Conservation (phyloP, 2,329 filamentous ascomycete genomes). For the Huntiella bhutanensis region DNA sequence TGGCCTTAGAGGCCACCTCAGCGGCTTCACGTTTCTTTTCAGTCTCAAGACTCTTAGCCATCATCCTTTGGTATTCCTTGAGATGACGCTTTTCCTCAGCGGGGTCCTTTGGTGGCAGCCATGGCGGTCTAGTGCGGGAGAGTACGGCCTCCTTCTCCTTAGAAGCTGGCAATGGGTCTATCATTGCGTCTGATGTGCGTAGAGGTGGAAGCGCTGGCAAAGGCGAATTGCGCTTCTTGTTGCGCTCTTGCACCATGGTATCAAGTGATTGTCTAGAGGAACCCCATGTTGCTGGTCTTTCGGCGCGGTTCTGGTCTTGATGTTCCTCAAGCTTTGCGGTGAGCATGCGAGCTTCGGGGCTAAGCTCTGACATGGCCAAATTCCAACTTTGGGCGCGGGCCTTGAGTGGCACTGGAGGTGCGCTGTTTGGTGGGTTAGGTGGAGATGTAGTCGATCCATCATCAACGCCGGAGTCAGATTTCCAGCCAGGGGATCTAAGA, state of each 20-base stretch:
- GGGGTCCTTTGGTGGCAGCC: slow-evolving; percentile 73
- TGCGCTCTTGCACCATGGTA: slow-evolving; percentile 12
- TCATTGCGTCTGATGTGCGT: slow-evolving; percentile 59
- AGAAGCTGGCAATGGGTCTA: slow-evolving; percentile 65
- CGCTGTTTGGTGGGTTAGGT: slow-evolving; percentile 14
- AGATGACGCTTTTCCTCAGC: slow-evolving; percentile 81
- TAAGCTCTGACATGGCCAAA: slow-evolving; percentile 47
- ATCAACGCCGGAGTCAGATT: slow-evolving; percentile 24
- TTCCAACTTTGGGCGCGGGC: slow-evolving; percentile 57
- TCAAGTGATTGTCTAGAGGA: slow-evolving; percentile 12
- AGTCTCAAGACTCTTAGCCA: slow-evolving; percentile 42
- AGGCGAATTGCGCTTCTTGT: slow-evolving; percentile 23
- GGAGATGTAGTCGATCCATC: slow-evolving; percentile 11
- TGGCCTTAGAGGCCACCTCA: slow-evolving; percentile 30
- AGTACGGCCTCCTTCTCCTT: slow-evolving; percentile 75
- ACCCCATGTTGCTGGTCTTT: slow-evolving; percentile 13
- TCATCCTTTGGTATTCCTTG: slow-evolving; percentile 70
- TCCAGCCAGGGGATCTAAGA: slow-evolving; percentile 37
- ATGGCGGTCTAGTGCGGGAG: slow-evolving; percentile 62
- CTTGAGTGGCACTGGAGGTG: slow-evolving; percentile 24
- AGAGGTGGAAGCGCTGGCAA: slow-evolving; percentile 51
- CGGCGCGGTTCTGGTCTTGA: slow-evolving; percentile 32
- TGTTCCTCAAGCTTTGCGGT: slow-evolving; percentile 70
- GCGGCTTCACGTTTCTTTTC: slow-evolving; percentile 39
- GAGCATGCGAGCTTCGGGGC: slow-evolving; percentile 51